phyloP scores from a whole-genome alignment of 129 eudicot species.

The Chrysanthemum makinoi region DNA sequence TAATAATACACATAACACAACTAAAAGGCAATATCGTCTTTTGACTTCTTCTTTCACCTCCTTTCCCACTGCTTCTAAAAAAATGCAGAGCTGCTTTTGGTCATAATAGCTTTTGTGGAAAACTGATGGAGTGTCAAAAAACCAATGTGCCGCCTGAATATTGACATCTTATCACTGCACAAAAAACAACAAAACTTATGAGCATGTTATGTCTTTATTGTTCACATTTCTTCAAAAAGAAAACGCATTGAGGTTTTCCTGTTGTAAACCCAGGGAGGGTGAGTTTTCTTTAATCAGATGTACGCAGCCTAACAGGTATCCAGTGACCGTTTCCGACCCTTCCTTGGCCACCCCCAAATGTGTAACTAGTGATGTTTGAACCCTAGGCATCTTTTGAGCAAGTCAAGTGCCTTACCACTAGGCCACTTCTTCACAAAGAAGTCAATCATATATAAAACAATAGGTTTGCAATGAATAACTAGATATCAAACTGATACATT shows the following conservation, averaged over 20 bases:
- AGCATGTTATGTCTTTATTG: not conserved
- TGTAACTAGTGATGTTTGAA: no score
- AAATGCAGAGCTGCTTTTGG: conserved; percentile 30
- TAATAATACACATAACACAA: conserved; percentile 25
- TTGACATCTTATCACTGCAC: conserved; percentile 20
- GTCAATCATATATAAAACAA: not conserved
- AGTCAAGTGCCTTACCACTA: no score
- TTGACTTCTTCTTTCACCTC: conserved; percentile 12
- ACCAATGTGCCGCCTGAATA: conserved; percentile 3
- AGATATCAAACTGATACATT: not conserved
- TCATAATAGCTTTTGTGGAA: not conserved
- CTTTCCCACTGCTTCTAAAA: conserved; percentile 20
- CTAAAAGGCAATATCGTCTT: not conserved
- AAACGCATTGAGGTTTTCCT: no score
- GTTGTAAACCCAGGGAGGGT: no score
- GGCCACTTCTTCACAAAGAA: no score
- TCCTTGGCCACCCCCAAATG: no score
- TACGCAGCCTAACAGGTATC: no score
- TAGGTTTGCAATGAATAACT: not conserved
- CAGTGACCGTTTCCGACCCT: no score
- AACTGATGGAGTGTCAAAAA: conserved; percentile 12
- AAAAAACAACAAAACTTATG: conserved; percentile 14
- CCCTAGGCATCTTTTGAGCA: no score
- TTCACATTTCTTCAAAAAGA: not conserved
- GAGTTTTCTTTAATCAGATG: no score